These are phyloP conservation scores for Ulota crispa DNA, from an alignment of 225 moss, liverwort and hornwort species.

Conservation along the genomic window DNA sequence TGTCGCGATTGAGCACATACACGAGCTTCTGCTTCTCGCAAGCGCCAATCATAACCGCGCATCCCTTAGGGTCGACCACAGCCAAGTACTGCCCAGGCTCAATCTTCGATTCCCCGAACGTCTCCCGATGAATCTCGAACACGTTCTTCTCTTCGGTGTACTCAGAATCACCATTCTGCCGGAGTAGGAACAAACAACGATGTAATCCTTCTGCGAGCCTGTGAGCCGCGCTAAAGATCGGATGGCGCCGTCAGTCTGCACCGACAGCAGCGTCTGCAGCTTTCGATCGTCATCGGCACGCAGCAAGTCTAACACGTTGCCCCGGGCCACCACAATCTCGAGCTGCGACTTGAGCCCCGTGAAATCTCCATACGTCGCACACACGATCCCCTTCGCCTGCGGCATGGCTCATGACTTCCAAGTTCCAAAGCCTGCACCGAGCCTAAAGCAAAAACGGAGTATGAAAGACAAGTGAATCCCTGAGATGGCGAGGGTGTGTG, in stretches of 20 bases:
- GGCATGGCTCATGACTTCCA: conserved; percentile 54
- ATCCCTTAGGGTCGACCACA: conserved; percentile 96
- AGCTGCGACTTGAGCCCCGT: conserved; percentile 92
- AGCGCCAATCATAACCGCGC: conserved; percentile 97
- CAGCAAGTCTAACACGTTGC: conserved; percentile 87
- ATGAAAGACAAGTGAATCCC: background rate
- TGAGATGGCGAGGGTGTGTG: background rate
- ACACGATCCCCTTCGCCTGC: conserved; percentile 92
- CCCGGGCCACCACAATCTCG: conserved; percentile 92
- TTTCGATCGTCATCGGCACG: conserved; percentile 94
- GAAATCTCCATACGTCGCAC: conserved; percentile 96
- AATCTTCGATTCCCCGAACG: conserved; percentile 96
- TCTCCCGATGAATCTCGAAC: conserved; percentile 96
- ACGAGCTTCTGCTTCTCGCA: conserved; percentile 99
- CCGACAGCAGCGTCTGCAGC: conserved; percentile 85
- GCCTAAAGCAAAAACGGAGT: too few relatives aligned
- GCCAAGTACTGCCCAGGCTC: conserved; percentile 97
- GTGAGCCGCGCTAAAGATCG: conserved; percentile 87
- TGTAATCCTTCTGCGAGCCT: conserved; percentile 95
- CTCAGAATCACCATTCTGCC: conserved; percentile 94
- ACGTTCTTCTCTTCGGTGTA: conserved; percentile 95
- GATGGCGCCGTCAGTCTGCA: conserved; percentile 88
- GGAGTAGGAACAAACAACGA: conserved; percentile 91
- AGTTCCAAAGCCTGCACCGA: too few relatives aligned
- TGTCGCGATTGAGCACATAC: conserved; percentile 92